Evolutionary conservation across 441 rosid genomes (phyloP), one percentile per base, ranked within the genome.

Genomic region (Sinapis alba): DNA sequence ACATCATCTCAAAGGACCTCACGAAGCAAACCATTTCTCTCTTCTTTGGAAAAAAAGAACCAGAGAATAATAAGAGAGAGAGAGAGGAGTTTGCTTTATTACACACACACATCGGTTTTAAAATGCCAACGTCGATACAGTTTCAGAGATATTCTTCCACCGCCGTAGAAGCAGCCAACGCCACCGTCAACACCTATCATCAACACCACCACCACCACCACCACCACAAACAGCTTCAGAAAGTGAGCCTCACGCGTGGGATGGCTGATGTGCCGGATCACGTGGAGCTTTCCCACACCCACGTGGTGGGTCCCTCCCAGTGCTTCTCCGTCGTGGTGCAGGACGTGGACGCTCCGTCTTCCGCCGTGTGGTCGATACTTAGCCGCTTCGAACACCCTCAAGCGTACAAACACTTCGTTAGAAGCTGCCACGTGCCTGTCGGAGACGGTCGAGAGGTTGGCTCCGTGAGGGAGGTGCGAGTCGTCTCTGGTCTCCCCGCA

Each of bases 401-500:
- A 68, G 90, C 84, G 11, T 92, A 92, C 78, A 92, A 92, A 69
- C 92, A 89, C 80, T 89, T 92, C 34, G 81, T 92, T 6, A 87
- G 68, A 76, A 88, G 86, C 83, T 92, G 96, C 81, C 86, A 83
- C 59, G 79, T 92, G 60, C 84, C 84, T 65, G 26, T 82, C 61
- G 94, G 97, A 0, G 84, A 90, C 61, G 97, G 94, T 3, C 72
- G 71, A 34, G 79, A 74, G 24, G 86, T 90, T 0, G 97, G 97
- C 0, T 83, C 86, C 5, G 79, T 91, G 63, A 83, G 97, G 5
- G 90, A 89, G 76, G 82, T 89, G 16, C 84, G 76, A 63, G 94
- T 91, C 41, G 88, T 91, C 51, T 91, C 97, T 2, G 97, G 97
- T 60, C 85, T 92, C 11, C 96, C 97, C 0, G 97, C 97, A 0